These are phyloP conservation scores for Metschnikowia chrysomelidarum DNA, from an alignment of 805 yeast species.

Conservation along the genomic window DNA sequence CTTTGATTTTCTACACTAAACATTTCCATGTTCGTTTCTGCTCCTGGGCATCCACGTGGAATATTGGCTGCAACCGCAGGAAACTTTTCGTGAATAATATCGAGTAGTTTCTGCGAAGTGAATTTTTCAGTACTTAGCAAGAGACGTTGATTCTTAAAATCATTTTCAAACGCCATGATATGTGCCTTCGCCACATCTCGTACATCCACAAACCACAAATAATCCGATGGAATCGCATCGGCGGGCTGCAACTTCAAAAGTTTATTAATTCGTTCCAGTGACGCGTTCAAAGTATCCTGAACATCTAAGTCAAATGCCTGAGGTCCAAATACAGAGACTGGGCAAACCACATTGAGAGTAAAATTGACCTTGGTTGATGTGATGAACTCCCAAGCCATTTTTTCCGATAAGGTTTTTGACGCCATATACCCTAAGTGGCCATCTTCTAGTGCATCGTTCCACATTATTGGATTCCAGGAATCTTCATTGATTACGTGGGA, in stretches of 20 bases:
- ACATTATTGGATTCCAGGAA: constrained; percentile 52
- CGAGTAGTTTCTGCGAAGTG: constrained; percentile 28
- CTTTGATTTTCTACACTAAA: constrained; percentile 11
- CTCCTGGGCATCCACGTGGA: constrained; percentile 37
- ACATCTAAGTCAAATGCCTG: constrained; percentile 41
- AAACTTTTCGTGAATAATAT: constrained; percentile 37
- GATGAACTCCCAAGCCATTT: constrained; percentile 49
- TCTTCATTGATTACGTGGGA: constrained; percentile 4
- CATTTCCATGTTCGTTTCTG: constrained; percentile 1
- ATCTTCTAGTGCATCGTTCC: constrained; percentile 33
- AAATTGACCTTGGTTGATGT: constrained; percentile 37
- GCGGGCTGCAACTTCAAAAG: constrained; percentile 2
- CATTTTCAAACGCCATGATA: constrained; percentile 21
- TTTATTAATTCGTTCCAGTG: constrained; percentile 14
- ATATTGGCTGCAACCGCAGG: constrained; percentile 44
- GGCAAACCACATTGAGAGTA: constrained; percentile 40
- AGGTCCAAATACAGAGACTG: constrained; percentile 52
- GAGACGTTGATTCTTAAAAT: constrained; percentile 26
- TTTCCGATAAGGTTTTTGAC: constrained; percentile 11
- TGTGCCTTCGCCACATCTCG: constrained; percentile 20
- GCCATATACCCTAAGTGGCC: constrained; percentile 3
- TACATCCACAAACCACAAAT: constrained; percentile 16
- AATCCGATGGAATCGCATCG: background rate
- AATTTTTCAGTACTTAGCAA: constrained; percentile 24
- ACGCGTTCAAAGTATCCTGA: constrained; percentile 24